A percentile compares a stretch with the other conserved stretches of the same genome.
These are phyloP conservation scores for Aquilaria sinensis DNA, from an alignment of 345 rosid genomes.

Conservation along the genomic window DNA sequence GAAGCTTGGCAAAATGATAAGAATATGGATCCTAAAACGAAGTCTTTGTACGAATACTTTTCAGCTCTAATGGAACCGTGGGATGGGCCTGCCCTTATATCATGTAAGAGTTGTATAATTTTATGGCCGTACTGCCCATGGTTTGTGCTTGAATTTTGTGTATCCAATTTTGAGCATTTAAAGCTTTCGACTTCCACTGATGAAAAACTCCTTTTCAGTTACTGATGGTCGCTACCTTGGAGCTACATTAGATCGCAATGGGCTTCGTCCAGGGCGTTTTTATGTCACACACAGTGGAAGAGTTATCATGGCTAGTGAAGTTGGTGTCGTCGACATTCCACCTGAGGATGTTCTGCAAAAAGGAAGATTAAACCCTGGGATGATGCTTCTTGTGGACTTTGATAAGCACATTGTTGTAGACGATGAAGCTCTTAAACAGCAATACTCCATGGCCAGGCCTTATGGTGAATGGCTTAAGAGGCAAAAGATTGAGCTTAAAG, in stretches of 20 bases:
- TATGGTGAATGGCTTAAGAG: conserved; percentile 89
- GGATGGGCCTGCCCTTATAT: conserved; percentile 99
- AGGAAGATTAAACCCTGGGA: conserved; percentile 98
- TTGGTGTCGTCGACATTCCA: conserved; percentile 92
- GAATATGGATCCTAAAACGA: conserved; percentile 86
- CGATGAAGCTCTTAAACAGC: conserved; percentile 92
- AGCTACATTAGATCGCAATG: conserved; percentile 98
- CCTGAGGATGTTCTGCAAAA: conserved; percentile 93
- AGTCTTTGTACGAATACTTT: conserved; percentile 77
- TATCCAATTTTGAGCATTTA: neutral
- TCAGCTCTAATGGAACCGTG: conserved; percentile 99
- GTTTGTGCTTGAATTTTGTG: neutral
- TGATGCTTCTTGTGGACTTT: conserved; percentile 99
- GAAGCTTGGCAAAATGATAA: conserved; percentile 99
- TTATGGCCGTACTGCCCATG: neutral
- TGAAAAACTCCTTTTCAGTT: conserved; percentile 42
- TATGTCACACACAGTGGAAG: conserved; percentile 84
- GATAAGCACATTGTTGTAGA: conserved; percentile 93
- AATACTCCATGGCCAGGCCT: conserved; percentile 83
- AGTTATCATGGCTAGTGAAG: conserved; percentile 99
- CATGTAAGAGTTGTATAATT: conserved; percentile 49
- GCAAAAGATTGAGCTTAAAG: conserved; percentile 79
- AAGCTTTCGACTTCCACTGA: conserved; percentile 3
- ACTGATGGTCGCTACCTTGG: conserved; percentile 99
- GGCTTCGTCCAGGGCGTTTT: conserved; percentile 97